Evolutionary conservation across 2,329 filamentous ascomycete genomes (phyloP), one percentile per base, ranked within the genome.

Genomic region (Verticillium alfalfae): DNA sequence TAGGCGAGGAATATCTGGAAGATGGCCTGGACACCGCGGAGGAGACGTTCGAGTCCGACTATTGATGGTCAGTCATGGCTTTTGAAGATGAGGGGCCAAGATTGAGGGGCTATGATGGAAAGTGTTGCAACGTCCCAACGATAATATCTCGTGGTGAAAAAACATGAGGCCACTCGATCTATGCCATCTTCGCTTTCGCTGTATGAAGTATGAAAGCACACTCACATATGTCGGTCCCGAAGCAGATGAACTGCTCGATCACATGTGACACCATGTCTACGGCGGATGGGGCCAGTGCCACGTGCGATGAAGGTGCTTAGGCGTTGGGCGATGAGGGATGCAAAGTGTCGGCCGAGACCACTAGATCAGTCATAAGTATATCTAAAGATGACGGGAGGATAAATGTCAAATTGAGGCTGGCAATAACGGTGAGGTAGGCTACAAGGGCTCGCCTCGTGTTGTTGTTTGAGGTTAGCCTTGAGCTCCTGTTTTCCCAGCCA

Each of bases 41-140:
- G 76, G 60, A 80, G 77, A 62, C 86, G 83, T 71, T 89, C 87
- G 1, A 89, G 76, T 5, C 85, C 86, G 68, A 79, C 86, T 86
- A 66, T n/a, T 38, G 45, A 8, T 12, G 45, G 45, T 52, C 18
- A 52, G 45, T 31, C 26, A 31, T 31, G 5, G 26, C 5, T n/a
- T 45, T 45, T 16, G 9, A 9, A 5, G 39, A n/a, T 6, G 34
- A 34, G 26, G 34, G 6, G 45, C 38, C 31, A 52, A 38, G 9
- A 8, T 54, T 15, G 31, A 52, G 34, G 37, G 34, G 57, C 10
- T 45, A 3, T 7, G 39, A n/a, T 45, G 39, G 10, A 9, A 8
- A 9, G 4, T 16, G 5, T 8, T 45, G 26, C 26, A 31, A 31
- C 26, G 26, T 31, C 26, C 26, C 26, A 31, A 31, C 26, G 5